Percentiles rank a stretch among this genome's conserved stretches.
phyloP scores from a whole-genome alignment of 1,139 yeast species.

The Yamadazyma siamensis region DNA sequence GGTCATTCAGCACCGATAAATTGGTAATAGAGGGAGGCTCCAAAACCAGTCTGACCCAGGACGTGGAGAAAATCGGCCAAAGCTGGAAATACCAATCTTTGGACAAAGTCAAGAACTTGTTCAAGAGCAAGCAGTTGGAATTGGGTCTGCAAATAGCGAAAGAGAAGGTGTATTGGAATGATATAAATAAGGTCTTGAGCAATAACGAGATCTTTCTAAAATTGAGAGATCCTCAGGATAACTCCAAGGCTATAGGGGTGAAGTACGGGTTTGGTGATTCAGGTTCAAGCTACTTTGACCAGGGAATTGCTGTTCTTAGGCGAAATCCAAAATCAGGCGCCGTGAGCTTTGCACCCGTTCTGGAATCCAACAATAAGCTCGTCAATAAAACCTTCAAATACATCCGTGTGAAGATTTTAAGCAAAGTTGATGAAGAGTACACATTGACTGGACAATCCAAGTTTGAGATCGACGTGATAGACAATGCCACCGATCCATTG shows the following conservation, averaged over 20 bases:
- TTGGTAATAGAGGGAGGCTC: conserved; percentile 27
- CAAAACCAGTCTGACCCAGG: conserved; percentile 16
- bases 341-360: conserved; percentile 31
- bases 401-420: conserved; percentile 51
- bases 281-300: conserved; percentile 72
- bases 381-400: conserved; percentile 35
- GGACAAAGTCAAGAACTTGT: conserved; percentile 48
- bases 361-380: conserved; percentile 16
- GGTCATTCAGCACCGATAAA: conserved; percentile 72
- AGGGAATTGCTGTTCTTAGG: conserved; percentile 69
- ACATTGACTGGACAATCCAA: conserved; percentile 48
- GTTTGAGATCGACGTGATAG: conserved; percentile 19
- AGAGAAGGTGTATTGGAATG: conserved; percentile 76
- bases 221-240: conserved; percentile 50
- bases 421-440: conserved; percentile 51
- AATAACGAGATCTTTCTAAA: conserved; percentile 73
- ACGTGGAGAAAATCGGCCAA: conserved; percentile 51
- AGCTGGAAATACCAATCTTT: conserved; percentile 87
- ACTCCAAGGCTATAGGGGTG: conserved; percentile 59
- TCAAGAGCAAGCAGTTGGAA: conserved; percentile 50
- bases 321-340: conserved; percentile 33
- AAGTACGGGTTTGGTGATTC: conserved; percentile 91
- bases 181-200: conserved; percentile 46
- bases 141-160: conserved; percentile 53
- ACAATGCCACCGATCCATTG: conserved; percentile 35